Percentiles rank a stretch among this genome's conserved stretches.
phyloP scores from a whole-genome alignment of 345 rosid genomes.

The Euclidium syriacum region DNA sequence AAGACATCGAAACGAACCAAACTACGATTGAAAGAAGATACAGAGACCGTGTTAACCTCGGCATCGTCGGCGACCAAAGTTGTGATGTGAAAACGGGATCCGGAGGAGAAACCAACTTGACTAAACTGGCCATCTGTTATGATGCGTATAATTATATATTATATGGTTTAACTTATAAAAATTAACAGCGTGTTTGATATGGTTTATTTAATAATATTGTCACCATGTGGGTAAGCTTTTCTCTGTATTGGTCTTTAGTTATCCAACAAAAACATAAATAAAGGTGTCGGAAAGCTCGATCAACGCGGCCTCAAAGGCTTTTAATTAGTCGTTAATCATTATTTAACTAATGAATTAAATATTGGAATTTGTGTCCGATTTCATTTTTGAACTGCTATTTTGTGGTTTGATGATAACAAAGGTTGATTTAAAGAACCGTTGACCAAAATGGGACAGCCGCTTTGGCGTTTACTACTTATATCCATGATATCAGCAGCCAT shows the following conservation, averaged over 20 bases:
- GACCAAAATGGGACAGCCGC: neutral
- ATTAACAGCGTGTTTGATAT: no score
- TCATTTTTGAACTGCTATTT: neutral
- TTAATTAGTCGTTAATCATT: neutral
- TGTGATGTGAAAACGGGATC: neutral
- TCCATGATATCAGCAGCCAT: neutral
- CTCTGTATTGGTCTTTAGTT: neutral
- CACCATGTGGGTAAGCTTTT: conserved; percentile 1
- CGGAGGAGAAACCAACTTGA: neutral
- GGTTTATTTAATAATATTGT: neutral
- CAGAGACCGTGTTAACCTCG: neutral
- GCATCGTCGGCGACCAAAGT: conserved; percentile 7
- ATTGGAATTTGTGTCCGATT: neutral
- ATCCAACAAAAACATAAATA: neutral
- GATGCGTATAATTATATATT: neutral
- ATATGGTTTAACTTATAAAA: neutral
- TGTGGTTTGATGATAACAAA: neutral
- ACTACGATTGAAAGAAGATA: neutral
- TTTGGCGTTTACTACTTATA: no score
- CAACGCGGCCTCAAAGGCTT: neutral
- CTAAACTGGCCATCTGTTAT: neutral
- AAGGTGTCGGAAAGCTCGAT: neutral
- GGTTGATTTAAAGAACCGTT: neutral
- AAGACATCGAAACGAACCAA: neutral
- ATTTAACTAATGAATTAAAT: neutral